Conservation (phyloP, 257 asterid species). For the Cynanchum wilfordii region DNA sequence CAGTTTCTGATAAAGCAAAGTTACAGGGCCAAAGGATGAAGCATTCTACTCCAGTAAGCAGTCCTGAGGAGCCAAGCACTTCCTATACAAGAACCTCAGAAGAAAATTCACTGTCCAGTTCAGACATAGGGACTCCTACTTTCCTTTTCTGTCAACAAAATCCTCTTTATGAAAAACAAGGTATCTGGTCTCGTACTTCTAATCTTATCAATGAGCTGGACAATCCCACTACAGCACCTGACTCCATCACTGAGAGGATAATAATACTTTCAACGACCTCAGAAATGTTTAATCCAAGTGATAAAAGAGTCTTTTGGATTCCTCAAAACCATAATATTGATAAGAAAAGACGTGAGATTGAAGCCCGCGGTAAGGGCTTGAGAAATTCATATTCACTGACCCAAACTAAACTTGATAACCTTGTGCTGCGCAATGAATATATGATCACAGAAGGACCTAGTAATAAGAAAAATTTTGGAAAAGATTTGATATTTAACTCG, state of each 20-base stretch:
- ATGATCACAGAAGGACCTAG: conserved; percentile 12
- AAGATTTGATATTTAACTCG: conserved; percentile 36
- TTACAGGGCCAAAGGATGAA: conserved; percentile 36
- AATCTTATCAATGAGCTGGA: conserved; percentile 18
- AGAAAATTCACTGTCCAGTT: conserved; percentile 40
- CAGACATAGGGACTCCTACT: conserved; percentile 35
- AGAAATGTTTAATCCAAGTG: conserved; percentile 30
- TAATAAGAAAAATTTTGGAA: conserved; percentile 20
- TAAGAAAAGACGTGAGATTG: conserved; percentile 22
- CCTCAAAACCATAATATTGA: conserved; percentile 37
- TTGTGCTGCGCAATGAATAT: conserved; percentile 18
- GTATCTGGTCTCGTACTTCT: conserved; percentile 28
- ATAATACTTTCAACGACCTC: conserved; percentile 29
- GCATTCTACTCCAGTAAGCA: conserved; percentile 60
- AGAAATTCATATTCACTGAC: conserved; percentile 17
- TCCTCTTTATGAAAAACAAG: conserved; percentile 60
- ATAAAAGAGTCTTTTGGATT: conserved; percentile 33
- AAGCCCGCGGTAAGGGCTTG: conserved; percentile 26
- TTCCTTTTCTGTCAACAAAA: conserved; percentile 61
- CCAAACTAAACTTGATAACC: conserved; percentile 20
- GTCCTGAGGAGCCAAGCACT: conserved; percentile 57
- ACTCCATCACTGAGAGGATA: conserved; percentile 28
- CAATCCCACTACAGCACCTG: conserved; percentile 17
- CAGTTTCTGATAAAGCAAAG: conserved; percentile 32
- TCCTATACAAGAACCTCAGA: conserved; percentile 48